Conservation (phyloP, 106 monocot genomes). For the Apostasia shenzhenica region DNA sequence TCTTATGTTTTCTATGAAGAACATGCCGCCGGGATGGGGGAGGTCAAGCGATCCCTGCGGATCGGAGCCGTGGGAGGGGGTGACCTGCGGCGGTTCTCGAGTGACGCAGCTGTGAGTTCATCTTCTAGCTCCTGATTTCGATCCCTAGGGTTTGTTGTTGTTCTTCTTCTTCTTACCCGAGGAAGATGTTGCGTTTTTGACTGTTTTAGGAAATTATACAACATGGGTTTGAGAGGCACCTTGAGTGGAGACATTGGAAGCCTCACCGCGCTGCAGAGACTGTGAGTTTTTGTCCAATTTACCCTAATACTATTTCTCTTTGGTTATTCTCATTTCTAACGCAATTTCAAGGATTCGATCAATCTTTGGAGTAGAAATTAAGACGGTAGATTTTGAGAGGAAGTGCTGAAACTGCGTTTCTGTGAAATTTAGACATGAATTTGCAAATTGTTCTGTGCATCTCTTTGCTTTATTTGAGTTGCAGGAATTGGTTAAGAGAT, state of each 20-base stretch:
- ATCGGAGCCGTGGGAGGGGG: conserved; percentile 34
- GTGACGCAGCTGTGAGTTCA: conserved; percentile 30
- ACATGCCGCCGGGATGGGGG: conserved; percentile 35
- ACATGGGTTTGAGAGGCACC: conserved; percentile 34
- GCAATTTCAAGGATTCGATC: too few relatives aligned
- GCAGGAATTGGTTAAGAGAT: neutral
- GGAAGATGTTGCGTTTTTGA: neutral
- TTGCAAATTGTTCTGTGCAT: neutral
- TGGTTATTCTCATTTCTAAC: too few relatives aligned
- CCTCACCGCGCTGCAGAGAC: conserved; percentile 16
- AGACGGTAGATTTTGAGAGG: neutral
- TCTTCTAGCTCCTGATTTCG: neutral
- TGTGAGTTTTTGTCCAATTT: conserved; percentile 19
- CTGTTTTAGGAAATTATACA: conserved; percentile 26
- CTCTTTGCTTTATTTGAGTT: neutral
- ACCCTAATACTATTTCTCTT: neutral
- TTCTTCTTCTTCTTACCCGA: neutral
- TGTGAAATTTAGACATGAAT: neutral
- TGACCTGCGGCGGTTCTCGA: conserved; percentile 25
- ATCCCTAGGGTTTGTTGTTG: neutral
- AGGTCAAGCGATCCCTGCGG: conserved; percentile 35
- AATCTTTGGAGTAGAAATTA: too few relatives aligned
- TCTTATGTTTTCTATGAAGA: conserved; percentile 25
- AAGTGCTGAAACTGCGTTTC: neutral
- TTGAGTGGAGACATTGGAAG: conserved; percentile 28